Percentiles rank a stretch among this genome's conserved stretches.
phyloP scores from a whole-genome alignment of 345 rosid species.

The Eutrema heterophyllum region DNA sequence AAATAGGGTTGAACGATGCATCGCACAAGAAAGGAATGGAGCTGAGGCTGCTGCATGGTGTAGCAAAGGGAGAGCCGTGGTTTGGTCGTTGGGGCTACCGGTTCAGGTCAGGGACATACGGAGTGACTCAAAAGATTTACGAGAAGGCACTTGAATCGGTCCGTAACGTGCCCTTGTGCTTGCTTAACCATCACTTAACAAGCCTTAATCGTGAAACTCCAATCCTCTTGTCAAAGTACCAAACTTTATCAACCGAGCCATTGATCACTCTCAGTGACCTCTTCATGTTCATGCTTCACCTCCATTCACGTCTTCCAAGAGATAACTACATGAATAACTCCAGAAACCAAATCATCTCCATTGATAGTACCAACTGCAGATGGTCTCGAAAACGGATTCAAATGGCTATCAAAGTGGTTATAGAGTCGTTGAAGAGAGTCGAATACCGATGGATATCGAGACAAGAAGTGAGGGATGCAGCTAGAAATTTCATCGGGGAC shows the following conservation, averaged over 20 bases:
- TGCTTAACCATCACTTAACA: constrained; percentile 45
- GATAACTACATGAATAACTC: constrained; percentile 37
- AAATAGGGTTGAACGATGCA: constrained; percentile 66
- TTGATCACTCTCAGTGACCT: constrained; percentile 63
- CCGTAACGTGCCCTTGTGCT: constrained; percentile 52
- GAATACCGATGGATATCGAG: constrained; percentile 76
- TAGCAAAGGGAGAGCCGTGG: constrained; percentile 77
- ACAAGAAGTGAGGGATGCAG: constrained; percentile 90
- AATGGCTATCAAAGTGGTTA: constrained; percentile 78
- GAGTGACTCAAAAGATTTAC: constrained; percentile 59
- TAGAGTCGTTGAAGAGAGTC: constrained; percentile 63
- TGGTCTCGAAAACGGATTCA: constrained; percentile 90
- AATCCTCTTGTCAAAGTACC: constrained; percentile 67
- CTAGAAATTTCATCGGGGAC: constrained; percentile 84
- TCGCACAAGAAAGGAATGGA: constrained; percentile 80
- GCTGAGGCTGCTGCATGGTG: constrained; percentile 62
- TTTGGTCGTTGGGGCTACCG: constrained; percentile 84
- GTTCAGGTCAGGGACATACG: constrained; percentile 70
- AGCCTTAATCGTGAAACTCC: constrained; percentile 42
- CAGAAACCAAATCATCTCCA: constrained; percentile 33
- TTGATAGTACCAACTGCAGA: constrained; percentile 53
- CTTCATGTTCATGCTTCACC: constrained; percentile 66
- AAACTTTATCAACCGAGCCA: constrained; percentile 52
- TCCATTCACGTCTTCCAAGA: constrained; percentile 51
- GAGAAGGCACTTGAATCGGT: constrained; percentile 72